Conservation (phyloP, 805 yeast genomes). For the Kazachstania martiniae region DNA sequence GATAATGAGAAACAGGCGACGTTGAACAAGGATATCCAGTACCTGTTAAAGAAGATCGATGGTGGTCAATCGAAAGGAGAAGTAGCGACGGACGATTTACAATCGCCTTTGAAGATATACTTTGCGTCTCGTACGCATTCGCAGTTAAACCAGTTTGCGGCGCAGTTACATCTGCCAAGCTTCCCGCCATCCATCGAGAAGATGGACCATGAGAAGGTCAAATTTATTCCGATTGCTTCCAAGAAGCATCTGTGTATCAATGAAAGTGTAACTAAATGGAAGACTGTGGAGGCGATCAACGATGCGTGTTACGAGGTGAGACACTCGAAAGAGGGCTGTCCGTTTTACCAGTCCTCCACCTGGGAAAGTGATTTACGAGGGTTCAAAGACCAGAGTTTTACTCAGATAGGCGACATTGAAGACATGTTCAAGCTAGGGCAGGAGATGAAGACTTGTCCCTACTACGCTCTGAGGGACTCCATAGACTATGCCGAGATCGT, state of each 20-base stretch:
- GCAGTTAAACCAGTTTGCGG: conserved; percentile 70
- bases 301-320: conserved; percentile 66
- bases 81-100: conserved; percentile 13
- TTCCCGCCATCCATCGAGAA: conserved; percentile 49
- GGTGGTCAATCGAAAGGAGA: conserved; percentile 9
- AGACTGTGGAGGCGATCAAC: conserved; percentile 47
- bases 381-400: conserved; percentile 45
- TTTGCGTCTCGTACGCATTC: conserved; percentile 88
- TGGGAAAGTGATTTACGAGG: conserved; percentile 32
- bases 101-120: conserved; percentile 38
- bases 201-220: conserved; percentile 39
- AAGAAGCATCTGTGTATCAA: conserved; percentile 79
- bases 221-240: conserved; percentile 69
- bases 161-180: conserved; percentile 51
- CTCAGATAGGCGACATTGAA: conserved; percentile 65
- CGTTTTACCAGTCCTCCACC: conserved; percentile 17
- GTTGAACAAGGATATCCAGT: conserved; percentile 34
- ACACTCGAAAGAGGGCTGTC: conserved; percentile 33
- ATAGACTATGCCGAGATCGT: conserved; percentile 58
- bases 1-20: too few relatives aligned
- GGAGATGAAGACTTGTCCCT: conserved; percentile 58
- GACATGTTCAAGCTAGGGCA: conserved; percentile 57
- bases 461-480: conserved; percentile 58
- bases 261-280: conserved; percentile 41
- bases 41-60: conserved; percentile 35